Conservation (phyloP, 345 rosid genomes). For the Citrus unshiu region DNA sequence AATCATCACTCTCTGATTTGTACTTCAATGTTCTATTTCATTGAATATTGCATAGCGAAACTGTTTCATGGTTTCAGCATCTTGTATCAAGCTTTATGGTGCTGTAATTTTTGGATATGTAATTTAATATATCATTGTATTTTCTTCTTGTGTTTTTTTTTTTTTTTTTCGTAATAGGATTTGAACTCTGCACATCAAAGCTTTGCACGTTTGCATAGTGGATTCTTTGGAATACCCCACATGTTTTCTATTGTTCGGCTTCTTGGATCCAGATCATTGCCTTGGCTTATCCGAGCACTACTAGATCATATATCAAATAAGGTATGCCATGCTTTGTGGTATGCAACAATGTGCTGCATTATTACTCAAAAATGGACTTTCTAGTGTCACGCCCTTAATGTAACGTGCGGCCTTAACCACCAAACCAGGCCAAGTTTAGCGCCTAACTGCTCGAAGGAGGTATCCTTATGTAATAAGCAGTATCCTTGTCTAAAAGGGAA, state of each 20-base stretch:
- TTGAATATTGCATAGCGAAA: background rate
- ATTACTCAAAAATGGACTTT: constrained; percentile 9
- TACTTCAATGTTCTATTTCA: background rate
- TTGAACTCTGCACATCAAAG: constrained; percentile 97
- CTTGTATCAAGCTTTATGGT: background rate
- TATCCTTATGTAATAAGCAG: too few relatives aligned
- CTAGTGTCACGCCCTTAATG: too few relatives aligned
- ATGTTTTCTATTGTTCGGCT: constrained; percentile 81
- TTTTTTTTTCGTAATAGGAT: constrained; percentile 48
- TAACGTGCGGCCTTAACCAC: too few relatives aligned
- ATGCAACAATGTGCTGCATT: background rate
- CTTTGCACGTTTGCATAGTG: constrained; percentile 87
- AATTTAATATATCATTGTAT: background rate
- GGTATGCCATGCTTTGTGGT: constrained; percentile 35
- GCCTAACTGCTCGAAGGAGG: too few relatives aligned
- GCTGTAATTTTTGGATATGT: background rate
- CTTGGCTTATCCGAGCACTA: constrained; percentile 97
- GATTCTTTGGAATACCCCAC: constrained; percentile 89
- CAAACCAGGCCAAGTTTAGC: too few relatives aligned
- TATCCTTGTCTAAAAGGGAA: too few relatives aligned
- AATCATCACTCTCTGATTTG: background rate
- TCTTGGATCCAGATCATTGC: constrained; percentile 92
- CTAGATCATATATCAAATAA: constrained; percentile 94
- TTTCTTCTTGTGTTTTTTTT: background rate
- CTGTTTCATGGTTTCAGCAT: background rate